Evolutionary conservation across 257 asterid genomes (phyloP).

Genomic region (Gentiana macrophylla): DNA sequence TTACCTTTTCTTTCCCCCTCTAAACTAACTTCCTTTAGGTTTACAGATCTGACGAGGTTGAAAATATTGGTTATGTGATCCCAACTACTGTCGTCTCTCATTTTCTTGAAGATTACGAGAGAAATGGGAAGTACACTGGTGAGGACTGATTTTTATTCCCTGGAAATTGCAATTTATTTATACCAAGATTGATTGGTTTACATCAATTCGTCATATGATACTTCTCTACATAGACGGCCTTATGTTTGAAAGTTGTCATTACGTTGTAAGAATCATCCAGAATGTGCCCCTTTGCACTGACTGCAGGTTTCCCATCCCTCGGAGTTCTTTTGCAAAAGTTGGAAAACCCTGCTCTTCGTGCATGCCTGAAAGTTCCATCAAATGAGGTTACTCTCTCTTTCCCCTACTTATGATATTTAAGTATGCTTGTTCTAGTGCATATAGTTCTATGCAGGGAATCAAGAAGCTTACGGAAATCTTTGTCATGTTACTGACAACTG

Average conservation of each 20-base stretch:
- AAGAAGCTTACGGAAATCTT: too few species aligned
- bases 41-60: constrained; percentile 93
- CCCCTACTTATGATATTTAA: constrained; percentile 1
- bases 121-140: constrained; percentile 88
- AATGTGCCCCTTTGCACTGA: constrained; percentile 9
- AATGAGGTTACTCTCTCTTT: constrained; percentile 55
- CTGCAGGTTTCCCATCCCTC: constrained; percentile 84
- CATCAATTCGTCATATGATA: not conserved
- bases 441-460: not conserved
- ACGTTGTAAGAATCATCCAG: not conserved
- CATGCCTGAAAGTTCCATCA: constrained; percentile 70
- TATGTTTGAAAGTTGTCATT: too few species aligned
- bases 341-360: constrained; percentile 97
- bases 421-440: constrained; percentile 5
- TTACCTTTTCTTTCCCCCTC: constrained; percentile 19
- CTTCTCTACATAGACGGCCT: not conserved
- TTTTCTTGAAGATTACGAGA: constrained; percentile 89
- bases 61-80: constrained; percentile 92
- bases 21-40: constrained; percentile 54
- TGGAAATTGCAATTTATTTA: not conserved
- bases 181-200: not conserved
- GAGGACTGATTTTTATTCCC: constrained; percentile 15
- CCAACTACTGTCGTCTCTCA: constrained; percentile 91
- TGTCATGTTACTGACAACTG: not conserved
- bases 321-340: constrained; percentile 87